A percentile compares a stretch with the other conserved stretches of the same genome.
These are phyloP conservation scores for Fusarium ambrosium DNA, from an alignment of 2,329 filamentous ascomycete species.

Conservation along the genomic window DNA sequence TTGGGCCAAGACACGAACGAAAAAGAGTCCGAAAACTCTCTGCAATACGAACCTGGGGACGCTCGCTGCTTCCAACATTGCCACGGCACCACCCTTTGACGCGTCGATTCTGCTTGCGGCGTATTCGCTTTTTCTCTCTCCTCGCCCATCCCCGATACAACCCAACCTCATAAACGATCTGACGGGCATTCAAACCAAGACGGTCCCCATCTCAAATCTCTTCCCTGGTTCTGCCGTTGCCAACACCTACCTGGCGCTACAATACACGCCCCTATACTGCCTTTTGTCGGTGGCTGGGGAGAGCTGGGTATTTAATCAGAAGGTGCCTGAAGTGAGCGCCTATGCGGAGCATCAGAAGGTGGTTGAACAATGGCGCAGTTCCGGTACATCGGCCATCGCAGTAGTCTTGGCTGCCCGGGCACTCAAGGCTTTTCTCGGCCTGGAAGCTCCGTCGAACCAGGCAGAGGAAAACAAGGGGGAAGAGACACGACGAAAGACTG, in stretches of 20 bases:
- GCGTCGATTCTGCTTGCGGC: conserved; percentile 56
- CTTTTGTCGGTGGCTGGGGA: conserved; percentile 71
- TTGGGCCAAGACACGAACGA: conserved; percentile 59
- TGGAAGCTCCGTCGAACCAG: conserved; percentile 24
- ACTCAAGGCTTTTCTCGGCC: conserved; percentile 60
- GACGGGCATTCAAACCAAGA: conserved; percentile 40
- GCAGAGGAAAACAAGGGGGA: conserved; percentile 11
- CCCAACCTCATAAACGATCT: conserved; percentile 44
- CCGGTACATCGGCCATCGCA: conserved; percentile 60
- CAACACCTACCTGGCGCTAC: conserved; percentile 68
- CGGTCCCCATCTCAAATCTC: conserved; percentile 52
- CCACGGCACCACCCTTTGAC: conserved; percentile 55
- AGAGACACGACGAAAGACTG: conserved; percentile 16
- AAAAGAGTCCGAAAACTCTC: conserved; percentile 44
- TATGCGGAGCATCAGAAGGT: conserved; percentile 63
- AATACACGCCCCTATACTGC: conserved; percentile 70
- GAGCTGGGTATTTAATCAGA: conserved; percentile 70
- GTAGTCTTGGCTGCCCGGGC: conserved; percentile 66
- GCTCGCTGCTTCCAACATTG: conserved; percentile 54
- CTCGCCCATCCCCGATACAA: conserved; percentile 48
- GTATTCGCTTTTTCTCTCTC: conserved; percentile 55
- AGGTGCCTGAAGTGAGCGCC: conserved; percentile 59
- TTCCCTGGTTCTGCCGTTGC: conserved; percentile 62
- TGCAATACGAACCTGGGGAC: conserved; percentile 50
- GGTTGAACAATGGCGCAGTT: conserved; percentile 62